These are phyloP conservation scores for Pseudoscleropodium purum DNA, from an alignment of 225 moss, liverwort and hornwort species.

Conservation along the genomic window DNA sequence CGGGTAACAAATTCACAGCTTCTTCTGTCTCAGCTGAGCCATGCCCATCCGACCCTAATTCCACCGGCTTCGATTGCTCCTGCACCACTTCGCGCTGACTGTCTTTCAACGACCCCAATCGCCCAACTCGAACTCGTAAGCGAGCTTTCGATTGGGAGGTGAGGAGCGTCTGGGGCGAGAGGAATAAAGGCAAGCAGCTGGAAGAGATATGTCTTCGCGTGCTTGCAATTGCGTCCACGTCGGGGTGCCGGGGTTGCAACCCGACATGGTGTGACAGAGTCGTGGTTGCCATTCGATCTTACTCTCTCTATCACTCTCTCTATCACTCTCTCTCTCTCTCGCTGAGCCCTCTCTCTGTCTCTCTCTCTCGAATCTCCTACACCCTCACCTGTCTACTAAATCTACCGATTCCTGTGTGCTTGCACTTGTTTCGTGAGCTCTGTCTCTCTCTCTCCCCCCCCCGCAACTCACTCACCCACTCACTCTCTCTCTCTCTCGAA, in stretches of 20 bases:
- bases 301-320: not conserved
- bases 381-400: not conserved
- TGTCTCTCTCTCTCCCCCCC: not conserved
- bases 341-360: not conserved
- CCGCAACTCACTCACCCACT: too few species aligned
- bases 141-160: not conserved
- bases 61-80: not conserved
- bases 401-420: not conserved
- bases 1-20: not conserved
- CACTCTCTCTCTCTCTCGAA: not conserved
- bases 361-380: not conserved
- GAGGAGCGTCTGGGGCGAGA: not conserved
- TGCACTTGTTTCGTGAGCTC: not conserved
- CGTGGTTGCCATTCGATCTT: conserved; percentile 4
- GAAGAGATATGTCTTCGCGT: not conserved
- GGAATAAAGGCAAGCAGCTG: conserved; percentile 15
- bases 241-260: not conserved
- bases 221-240: not conserved
- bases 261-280: conserved; percentile 9
- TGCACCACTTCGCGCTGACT: not conserved
- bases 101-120: not conserved
- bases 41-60: not conserved
- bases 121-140: not conserved
- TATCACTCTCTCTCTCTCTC: not conserved
- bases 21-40: not conserved